Evolutionary conservation across 306 rosid genomes (phyloP), one percentile per base, ranked within the genome.

Genomic region (Medicago arabica): DNA sequence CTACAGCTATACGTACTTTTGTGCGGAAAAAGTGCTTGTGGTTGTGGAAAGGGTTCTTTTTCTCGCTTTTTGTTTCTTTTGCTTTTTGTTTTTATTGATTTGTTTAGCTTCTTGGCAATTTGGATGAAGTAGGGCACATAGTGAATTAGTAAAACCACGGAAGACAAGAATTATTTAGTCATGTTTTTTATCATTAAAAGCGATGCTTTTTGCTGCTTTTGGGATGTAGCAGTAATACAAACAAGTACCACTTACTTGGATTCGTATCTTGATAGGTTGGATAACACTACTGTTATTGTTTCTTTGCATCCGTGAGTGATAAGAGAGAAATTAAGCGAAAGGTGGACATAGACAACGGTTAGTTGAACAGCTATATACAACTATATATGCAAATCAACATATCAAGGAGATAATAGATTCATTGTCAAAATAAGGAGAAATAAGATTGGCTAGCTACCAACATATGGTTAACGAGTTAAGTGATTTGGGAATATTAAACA

Each of bases 11-110:
- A 12, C 1, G 49, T 71, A 18, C 46, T 43, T 78, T 68, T 50
- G 59, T 16, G 16, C 38, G 12, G 7, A 78, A 51, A 28, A 21
- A 61, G 71, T 36, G 55, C 16, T 34, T 44, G 41, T 17, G 86
- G 4, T 7, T 53, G 9, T 17, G 83, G 25, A 12, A 71, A 72
- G 25, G 10, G 41, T 50, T 38, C 9, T 28, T 49, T 3, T 31
- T 23, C 28, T 1, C 28, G 28, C 28, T 44, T 73, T 61, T 3
- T 49, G 3, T 50, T 46, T 46, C 28, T 44, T 73, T 61, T 3
- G 28, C 28, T 44, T 73, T 61, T 3, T 49, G 3, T 50, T 46
- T 46, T 46, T 46, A 46, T 46, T 46, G n/a, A 46, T 46, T 46
- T 46, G 51, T 46, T 46, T 46, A 46, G 51, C 51, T 46, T 46